phyloP scores from a whole-genome alignment of 208 protist species.

The Novymonas esmeraldas region DNA sequence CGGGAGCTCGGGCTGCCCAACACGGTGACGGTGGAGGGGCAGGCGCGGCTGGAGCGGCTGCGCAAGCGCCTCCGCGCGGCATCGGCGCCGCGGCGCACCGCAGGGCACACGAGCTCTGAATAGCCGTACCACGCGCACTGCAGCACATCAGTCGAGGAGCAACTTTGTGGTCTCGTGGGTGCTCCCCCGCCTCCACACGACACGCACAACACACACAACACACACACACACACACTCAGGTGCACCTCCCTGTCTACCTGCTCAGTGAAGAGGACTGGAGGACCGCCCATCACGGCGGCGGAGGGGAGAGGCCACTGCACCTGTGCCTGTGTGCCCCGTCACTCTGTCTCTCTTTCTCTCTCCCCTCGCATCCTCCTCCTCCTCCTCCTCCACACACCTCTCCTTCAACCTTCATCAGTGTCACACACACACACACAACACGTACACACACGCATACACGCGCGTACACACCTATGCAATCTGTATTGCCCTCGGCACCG shows the following conservation, averaged over 20 bases:
- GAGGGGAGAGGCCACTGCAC: too few species aligned
- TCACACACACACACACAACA: neutral
- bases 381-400: neutral
- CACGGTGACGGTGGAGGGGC: constrained; percentile 60
- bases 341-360: neutral
- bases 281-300: too few species aligned
- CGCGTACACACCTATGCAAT: constrained; percentile 1
- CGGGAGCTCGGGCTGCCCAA: constrained; percentile 71
- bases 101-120: constrained; percentile 7
- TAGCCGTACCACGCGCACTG: neutral
- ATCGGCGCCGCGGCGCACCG: constrained; percentile 17
- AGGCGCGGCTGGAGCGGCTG: constrained; percentile 56
- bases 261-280: too few species aligned
- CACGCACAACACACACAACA: too few species aligned
- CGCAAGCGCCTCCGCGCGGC: constrained; percentile 64
- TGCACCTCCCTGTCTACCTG: too few species aligned
- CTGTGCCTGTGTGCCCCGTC: neutral
- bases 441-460: neutral
- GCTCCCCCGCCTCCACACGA: too few species aligned
- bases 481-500: neutral
- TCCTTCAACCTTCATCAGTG: too few species aligned
- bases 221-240: too few species aligned
- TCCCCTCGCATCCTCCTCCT: neutral
- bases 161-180: too few species aligned
- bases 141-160: neutral